phyloP scores from a whole-genome alignment of 176 grass and related monocot species.

The Eragrostis nindensis region DNA sequence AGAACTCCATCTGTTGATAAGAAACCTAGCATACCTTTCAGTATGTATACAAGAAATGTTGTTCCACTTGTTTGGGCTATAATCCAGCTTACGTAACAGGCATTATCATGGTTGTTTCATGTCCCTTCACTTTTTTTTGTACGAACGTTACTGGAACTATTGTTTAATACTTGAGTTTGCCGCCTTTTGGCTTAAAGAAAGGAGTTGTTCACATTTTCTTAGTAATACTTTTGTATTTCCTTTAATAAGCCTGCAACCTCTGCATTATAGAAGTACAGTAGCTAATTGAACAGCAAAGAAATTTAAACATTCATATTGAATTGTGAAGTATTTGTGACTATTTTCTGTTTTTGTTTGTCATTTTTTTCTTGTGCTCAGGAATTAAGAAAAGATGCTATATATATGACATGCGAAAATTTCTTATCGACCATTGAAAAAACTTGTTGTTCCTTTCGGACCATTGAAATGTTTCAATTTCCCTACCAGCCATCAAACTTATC shows the following conservation, averaged over 20 bases:
- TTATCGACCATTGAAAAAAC: no score
- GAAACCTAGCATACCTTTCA: background rate
- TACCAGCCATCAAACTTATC: no score
- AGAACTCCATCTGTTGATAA: background rate
- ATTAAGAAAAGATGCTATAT: background rate
- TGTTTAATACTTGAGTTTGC: background rate
- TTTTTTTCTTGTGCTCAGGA: background rate
- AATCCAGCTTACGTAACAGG: background rate
- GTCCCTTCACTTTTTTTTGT: background rate
- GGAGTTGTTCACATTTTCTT: background rate
- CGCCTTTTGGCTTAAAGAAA: background rate
- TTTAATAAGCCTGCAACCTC: background rate
- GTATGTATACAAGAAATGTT: conserved; percentile 11
- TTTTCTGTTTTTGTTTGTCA: no score
- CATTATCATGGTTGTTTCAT: background rate
- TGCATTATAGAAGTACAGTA: background rate
- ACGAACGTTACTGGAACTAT: background rate
- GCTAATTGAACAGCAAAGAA: background rate
- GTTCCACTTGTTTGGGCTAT: background rate
- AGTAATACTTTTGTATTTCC: background rate
- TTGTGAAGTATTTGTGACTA: background rate
- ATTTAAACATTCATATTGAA: background rate
- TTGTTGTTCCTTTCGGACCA: no score
- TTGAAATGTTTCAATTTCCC: no score
- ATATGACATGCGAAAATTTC: background rate